These are phyloP conservation scores for Zasmidium citrigriseum DNA, from an alignment of 2,329 filamentous ascomycete genomes.

Conservation along the genomic window DNA sequence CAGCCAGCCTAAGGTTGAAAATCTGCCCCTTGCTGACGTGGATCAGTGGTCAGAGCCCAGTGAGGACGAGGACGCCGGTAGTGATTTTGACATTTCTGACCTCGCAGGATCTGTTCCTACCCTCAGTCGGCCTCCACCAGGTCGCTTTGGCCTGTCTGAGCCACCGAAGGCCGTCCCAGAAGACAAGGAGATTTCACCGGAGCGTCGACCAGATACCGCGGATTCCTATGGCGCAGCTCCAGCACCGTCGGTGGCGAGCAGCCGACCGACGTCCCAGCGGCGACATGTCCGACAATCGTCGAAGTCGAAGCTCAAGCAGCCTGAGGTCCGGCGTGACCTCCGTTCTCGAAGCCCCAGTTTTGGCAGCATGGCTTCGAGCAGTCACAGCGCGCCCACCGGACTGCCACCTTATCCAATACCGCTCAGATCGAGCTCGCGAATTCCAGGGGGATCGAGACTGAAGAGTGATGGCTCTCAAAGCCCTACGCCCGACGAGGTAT, in stretches of 20 bases:
- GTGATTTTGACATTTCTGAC: slow-evolving; percentile 29
- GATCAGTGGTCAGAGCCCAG: slow-evolving; percentile 31
- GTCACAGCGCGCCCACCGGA: slow-evolving; percentile 34
- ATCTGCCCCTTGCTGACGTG: slow-evolving; percentile 24
- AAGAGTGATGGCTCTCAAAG: slow-evolving; percentile 77
- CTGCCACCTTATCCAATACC: slow-evolving; percentile 89
- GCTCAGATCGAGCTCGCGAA: slow-evolving; percentile 80
- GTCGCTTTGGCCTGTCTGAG: slow-evolving; percentile 32
- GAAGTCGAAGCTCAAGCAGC: slow-evolving; percentile 22
- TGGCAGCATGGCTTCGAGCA: slow-evolving; percentile 50
- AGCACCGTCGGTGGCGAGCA: slow-evolving; percentile 35
- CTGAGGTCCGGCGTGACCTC: slow-evolving; percentile 21
- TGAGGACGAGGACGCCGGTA: slow-evolving; percentile 27
- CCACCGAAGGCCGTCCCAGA: slow-evolving; percentile 37
- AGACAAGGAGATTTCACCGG: slow-evolving; percentile 37
- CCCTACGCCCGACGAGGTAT: slow-evolving; percentile 61
- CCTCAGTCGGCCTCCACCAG: slow-evolving; percentile 27
- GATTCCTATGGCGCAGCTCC: slow-evolving; percentile 34
- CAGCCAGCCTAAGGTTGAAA: slow-evolving; percentile 21
- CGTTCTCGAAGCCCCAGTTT: slow-evolving; percentile 67
- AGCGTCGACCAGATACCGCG: slow-evolving; percentile 32
- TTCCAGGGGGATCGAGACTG: slow-evolving; percentile 62
- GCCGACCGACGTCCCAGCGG: slow-evolving; percentile 28
- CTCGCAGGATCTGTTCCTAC: slow-evolving; percentile 29
- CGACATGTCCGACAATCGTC: slow-evolving; percentile 18